Conservation (phyloP, 768 basidiomycete species). For the Sarcomyxa edulis region DNA sequence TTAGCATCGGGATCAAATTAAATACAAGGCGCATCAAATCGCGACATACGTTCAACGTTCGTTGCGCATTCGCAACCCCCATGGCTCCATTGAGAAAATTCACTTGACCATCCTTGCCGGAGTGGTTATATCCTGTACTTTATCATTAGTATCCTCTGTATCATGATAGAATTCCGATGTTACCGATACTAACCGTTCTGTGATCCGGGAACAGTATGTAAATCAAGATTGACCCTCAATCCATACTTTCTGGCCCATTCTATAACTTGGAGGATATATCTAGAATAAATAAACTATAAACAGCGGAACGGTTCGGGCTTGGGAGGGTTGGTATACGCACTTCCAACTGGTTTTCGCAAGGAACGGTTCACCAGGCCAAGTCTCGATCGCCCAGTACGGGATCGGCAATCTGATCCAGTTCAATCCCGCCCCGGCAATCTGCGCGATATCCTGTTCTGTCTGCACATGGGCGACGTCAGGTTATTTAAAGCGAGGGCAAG, state of each 20-base stretch:
- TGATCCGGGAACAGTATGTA: slow-evolving; percentile 72
- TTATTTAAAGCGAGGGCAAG: slow-evolving; percentile 1
- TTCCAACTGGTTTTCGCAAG: slow-evolving; percentile 77
- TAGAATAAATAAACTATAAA: slow-evolving; percentile 14
- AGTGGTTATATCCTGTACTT: slow-evolving; percentile 56
- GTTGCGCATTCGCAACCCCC: slow-evolving; percentile 92
- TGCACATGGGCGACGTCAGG: slow-evolving; percentile 19
- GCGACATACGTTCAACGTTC: slow-evolving; percentile 63
- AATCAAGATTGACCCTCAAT: slow-evolving; percentile 86
- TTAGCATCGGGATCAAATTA: too few species aligned
- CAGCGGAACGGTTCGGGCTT: background rate
- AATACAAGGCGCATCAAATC: too few species aligned
- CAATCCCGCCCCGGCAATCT: slow-evolving; percentile 90
- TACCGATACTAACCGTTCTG: slow-evolving; percentile 94
- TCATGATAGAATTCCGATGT: slow-evolving; percentile 36
- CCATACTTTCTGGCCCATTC: slow-evolving; percentile 96
- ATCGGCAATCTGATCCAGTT: slow-evolving; percentile 91
- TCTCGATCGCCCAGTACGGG: slow-evolving; percentile 91
- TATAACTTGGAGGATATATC: slow-evolving; percentile 60
- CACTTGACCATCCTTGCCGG: slow-evolving; percentile 70
- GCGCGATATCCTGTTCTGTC: slow-evolving; percentile 94
- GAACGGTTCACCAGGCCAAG: slow-evolving; percentile 74
- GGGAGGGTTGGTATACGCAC: slow-evolving; percentile 31
- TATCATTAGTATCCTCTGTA: background rate
- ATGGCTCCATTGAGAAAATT: slow-evolving; percentile 86